phyloP scores from a whole-genome alignment of 1,139 yeast genomes.

The Suhomyces atakaporum region DNA sequence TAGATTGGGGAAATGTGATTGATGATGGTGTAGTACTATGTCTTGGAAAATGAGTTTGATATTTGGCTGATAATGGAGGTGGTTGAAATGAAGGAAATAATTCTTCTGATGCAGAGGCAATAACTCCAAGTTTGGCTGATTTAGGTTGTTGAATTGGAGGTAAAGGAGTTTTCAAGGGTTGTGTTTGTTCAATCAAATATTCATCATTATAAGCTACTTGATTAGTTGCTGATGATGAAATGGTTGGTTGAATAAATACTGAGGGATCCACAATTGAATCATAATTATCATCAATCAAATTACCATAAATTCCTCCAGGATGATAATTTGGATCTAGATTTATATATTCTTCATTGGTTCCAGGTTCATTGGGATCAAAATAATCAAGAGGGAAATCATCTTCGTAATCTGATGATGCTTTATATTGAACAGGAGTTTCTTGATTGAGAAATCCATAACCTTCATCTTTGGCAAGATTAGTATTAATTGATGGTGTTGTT shows the following conservation, averaged over 20 bases:
- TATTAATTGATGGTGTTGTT: slow-evolving; percentile 1
- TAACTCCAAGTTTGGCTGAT: slow-evolving; percentile 17
- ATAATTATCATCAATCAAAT: slow-evolving; percentile 26
- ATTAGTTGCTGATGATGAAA: slow-evolving; percentile 15
- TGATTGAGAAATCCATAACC: slow-evolving; percentile 24
- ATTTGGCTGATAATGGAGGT: slow-evolving; percentile 23
- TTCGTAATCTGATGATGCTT: slow-evolving; percentile 35
- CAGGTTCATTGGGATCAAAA: slow-evolving; percentile 34
- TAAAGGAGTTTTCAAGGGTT: slow-evolving; percentile 32
- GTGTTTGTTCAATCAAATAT: slow-evolving; percentile 51
- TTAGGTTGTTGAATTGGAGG: slow-evolving; percentile 20
- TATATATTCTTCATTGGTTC: slow-evolving; percentile 31
- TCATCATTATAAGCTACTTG: slow-evolving; percentile 45
- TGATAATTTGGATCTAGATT: slow-evolving; percentile 35
- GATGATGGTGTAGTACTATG: slow-evolving; percentile 16
- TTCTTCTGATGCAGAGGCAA: slow-evolving; percentile 22
- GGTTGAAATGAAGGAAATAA: slow-evolving; percentile 21
- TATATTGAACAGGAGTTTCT: slow-evolving; percentile 30
- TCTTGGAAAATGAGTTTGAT: slow-evolving; percentile 20
- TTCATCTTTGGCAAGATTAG: slow-evolving; percentile 15
- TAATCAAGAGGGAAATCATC: slow-evolving; percentile 75
- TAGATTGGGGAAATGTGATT: slow-evolving; percentile 14
- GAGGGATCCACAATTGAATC: slow-evolving; percentile 35
- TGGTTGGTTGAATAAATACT: slow-evolving; percentile 19
- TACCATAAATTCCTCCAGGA: slow-evolving; percentile 20